phyloP scores from a whole-genome alignment of 805 yeast species.

The Ogataea zsoltii region DNA sequence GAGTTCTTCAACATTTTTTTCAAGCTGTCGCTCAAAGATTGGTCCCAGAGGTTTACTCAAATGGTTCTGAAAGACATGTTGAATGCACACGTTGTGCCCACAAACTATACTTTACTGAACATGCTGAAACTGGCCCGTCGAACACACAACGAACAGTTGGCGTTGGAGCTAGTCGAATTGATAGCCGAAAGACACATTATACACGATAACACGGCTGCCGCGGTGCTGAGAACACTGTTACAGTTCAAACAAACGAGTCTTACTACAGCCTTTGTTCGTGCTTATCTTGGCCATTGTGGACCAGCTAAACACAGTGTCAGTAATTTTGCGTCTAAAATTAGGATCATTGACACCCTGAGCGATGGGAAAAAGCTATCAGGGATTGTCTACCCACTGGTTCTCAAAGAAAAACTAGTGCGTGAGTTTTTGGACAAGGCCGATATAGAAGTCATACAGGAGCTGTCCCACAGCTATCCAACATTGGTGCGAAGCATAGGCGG shows the following conservation, averaged over 20 bases:
- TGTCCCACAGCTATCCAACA: neutral
- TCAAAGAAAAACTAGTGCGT: neutral
- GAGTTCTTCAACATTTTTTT: constrained; percentile 10
- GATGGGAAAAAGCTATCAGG: neutral
- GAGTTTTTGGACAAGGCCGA: neutral
- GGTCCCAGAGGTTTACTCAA: neutral
- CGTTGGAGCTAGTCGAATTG: constrained; percentile 13
- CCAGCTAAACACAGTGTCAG: neutral
- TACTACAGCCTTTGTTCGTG: neutral
- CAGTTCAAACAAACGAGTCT: constrained; percentile 3
- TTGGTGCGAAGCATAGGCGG: neutral
- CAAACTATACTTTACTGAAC: constrained; percentile 3
- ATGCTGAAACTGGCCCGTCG: constrained; percentile 9
- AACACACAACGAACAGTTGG: constrained; percentile 1
- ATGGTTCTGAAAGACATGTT: constrained; percentile 8
- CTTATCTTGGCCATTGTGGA: constrained; percentile 6
- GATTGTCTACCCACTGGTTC: neutral
- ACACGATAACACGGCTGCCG: constrained; percentile 4
- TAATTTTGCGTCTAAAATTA: neutral
- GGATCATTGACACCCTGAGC: neutral
- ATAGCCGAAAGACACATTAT: constrained; percentile 2
- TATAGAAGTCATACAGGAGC: neutral
- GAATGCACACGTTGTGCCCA: constrained; percentile 1
- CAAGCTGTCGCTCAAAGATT: constrained; percentile 6
- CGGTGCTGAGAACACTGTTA: constrained; percentile 4